Percentiles rank a stretch among this genome's conserved stretches.
phyloP scores from a whole-genome alignment of 495 filamentous ascomycete genomes.

The Neurospora hispaniola region DNA sequence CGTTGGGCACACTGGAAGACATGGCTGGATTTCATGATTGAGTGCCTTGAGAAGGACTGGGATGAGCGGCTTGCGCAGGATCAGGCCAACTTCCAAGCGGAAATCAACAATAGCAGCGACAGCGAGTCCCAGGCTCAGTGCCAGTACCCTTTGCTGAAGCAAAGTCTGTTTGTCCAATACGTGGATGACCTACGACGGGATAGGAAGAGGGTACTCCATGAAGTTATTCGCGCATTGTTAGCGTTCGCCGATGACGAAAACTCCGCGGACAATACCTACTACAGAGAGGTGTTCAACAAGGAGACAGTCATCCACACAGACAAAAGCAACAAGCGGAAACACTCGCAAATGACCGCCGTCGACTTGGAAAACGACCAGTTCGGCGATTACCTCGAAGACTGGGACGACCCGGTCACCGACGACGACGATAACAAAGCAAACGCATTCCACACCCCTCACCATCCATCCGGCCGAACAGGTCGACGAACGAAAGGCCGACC shows the following conservation, averaged over 20 bases:
- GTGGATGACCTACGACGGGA: conserved; percentile 23
- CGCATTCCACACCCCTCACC: not conserved
- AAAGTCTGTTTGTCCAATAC: conserved; percentile 19
- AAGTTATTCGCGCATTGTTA: conserved; percentile 31
- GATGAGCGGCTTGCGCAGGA: conserved; percentile 38
- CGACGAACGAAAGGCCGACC: not conserved
- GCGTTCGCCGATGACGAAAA: conserved; percentile 30
- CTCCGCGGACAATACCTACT: conserved; percentile 23
- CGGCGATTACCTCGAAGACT: conserved; percentile 33
- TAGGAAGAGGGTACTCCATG: conserved; percentile 21
- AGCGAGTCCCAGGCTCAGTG: not conserved
- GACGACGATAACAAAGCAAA: not conserved
- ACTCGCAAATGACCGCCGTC: conserved; percentile 24
- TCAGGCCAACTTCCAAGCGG: conserved; percentile 3
- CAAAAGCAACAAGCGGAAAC: conserved; percentile 42
- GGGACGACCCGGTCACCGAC: conserved; percentile 13
- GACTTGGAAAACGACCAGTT: conserved; percentile 38
- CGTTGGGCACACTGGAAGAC: conserved; percentile 77
- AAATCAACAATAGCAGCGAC: not conserved
- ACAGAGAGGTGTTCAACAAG: conserved; percentile 38
- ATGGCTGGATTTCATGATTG: conserved; percentile 74
- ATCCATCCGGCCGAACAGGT: not conserved
- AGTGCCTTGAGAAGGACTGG: conserved; percentile 69
- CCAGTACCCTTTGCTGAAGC: conserved; percentile 18
- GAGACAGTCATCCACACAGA: conserved; percentile 30